Base-by-base conservation (phyloP, 2,329 filamentous ascomycete genomes). In the Aspergillus tubingensis region DNA sequence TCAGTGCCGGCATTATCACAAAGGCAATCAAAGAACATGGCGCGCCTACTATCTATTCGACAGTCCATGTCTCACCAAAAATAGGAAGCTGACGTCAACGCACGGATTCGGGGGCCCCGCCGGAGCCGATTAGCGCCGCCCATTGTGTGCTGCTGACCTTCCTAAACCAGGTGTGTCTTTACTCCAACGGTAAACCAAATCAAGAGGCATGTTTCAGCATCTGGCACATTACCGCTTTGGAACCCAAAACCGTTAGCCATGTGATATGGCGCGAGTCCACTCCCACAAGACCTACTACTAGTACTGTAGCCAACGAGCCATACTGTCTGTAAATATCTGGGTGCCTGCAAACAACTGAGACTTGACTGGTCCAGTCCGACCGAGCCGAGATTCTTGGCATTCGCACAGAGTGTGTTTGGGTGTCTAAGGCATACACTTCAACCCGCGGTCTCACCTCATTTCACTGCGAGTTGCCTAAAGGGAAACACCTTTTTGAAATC, bases 81-180 rank as follows among this genome's bases (percentile, higher is more conserved):
- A 61, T 58, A 60, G 52, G 43, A 13, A 44, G 51, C 55, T 61
- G 58, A 63, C 55, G 61, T 61, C 55, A 61, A 59, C 23, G 49
- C 56, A 58, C 48, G 30, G 51, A 50, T 55, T 38, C 23, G 48
- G 13, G 38, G 51, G 36, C 38, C 27, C n/a, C 41, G 53, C 39
- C 30, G 15, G 48, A 57, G 15, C 58, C 49, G 57, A 54, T 60
- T 54, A 59, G 38, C 30, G 17, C 52, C 25, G 38, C 25, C 11
- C 32, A 13, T 13, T 36, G 36, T 13, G 8, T 21, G 7, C 51
- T 8, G 7, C 43, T 27, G 53, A 36, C 53, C 41, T 50, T 50
- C 47, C 25, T 50, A 27, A 50, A 50, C 8, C 25, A 32, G 47
- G n/a, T 2, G 3, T 15, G n/a, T n/a, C 4, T n/a, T 30, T 32